Evolutionary conservation across 352 stramenopile species (phyloP).

Genomic region (Globisporangium acanthophoron): DNA sequence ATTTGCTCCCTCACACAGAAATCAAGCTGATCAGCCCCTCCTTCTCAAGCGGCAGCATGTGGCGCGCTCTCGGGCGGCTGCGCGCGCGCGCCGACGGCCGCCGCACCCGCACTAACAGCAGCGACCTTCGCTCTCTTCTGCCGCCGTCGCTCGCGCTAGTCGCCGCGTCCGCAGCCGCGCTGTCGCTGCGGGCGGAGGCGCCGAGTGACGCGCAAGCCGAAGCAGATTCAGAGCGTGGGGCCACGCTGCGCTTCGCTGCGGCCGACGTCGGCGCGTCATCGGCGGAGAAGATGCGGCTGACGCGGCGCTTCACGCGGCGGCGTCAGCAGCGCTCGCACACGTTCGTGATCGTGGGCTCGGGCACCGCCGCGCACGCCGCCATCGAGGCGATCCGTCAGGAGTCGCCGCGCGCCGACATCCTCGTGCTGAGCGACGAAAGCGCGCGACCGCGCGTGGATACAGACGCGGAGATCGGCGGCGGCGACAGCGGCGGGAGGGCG

Average conservation of each 20-base stretch:
- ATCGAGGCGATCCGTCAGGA: conserved; percentile 90
- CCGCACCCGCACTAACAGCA: not conserved
- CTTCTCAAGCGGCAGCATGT: not conserved
- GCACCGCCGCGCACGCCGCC: conserved; percentile 84
- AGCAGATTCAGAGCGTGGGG: not conserved
- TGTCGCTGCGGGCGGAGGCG: not conserved
- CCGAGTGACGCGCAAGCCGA: not conserved
- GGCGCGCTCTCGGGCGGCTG: not conserved
- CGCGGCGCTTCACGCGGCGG: conserved; percentile 56
- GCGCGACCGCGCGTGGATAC: conserved; percentile 60
- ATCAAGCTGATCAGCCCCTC: no score
- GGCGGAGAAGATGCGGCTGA: conserved; percentile 34
- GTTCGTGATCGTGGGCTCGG: conserved; percentile 88
- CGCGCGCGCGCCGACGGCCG: no score
- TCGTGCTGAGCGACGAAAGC: conserved; percentile 85
- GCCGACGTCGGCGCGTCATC: not conserved
- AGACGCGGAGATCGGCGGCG: conserved; percentile 13
- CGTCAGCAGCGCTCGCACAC: conserved; percentile 76
- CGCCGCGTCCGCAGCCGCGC: no score
- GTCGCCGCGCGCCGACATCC: conserved; percentile 69
- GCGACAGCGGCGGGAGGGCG: conserved; percentile 10
- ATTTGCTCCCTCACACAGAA: not conserved
- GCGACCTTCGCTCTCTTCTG: not conserved
- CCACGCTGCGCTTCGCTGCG: not conserved
- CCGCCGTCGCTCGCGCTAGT: not conserved